A percentile compares a stretch with the other conserved stretches of the same genome.
Evolutionary conservation across 768 basidiomycete genomes (phyloP).

Genomic region (Lyophyllum semitale): DNA sequence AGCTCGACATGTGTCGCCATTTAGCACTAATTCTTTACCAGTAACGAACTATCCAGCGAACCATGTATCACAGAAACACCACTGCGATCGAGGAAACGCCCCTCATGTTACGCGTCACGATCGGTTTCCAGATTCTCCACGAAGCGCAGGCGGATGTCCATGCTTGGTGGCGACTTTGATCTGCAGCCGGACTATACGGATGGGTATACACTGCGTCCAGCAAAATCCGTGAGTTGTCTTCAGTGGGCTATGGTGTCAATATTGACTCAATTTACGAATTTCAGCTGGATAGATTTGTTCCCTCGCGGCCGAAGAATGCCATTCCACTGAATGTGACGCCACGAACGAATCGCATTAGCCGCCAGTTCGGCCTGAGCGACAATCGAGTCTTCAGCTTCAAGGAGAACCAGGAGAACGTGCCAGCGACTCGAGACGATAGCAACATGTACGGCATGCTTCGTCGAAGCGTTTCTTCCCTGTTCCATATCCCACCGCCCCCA

Average conservation of each 20-base stretch:
- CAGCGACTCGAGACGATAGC: slow-evolving; percentile 29
- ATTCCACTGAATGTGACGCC: slow-evolving; percentile 65
- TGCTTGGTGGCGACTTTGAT: slow-evolving; percentile 39
- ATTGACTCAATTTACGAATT: not conserved
- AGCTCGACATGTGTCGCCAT: not conserved
- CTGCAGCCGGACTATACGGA: slow-evolving; percentile 18
- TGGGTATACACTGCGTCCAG: slow-evolving; percentile 10
- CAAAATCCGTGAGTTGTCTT: slow-evolving; percentile 16
- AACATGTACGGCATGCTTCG: slow-evolving; percentile 51
- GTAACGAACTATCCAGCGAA: slow-evolving; percentile 1
- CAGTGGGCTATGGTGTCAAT: not conserved
- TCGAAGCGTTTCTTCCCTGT: slow-evolving; percentile 53
- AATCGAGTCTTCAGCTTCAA: slow-evolving; percentile 57
- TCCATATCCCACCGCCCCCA: slow-evolving; percentile 28
- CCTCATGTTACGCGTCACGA: slow-evolving; percentile 35
- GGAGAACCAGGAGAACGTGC: slow-evolving; percentile 33
- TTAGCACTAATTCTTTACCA: not conserved
- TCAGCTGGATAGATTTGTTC: slow-evolving; percentile 65
- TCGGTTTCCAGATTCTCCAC: slow-evolving; percentile 40
- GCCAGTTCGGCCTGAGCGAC: slow-evolving; percentile 59
- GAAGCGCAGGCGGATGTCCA: slow-evolving; percentile 44
- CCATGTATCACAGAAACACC: slow-evolving; percentile 19
- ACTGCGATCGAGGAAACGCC: slow-evolving; percentile 30
- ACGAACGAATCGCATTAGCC: slow-evolving; percentile 66
- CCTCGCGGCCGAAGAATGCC: slow-evolving; percentile 48